phyloP scores from a whole-genome alignment of 768 basidiomycete genomes.

The Baorangia bicolor region DNA sequence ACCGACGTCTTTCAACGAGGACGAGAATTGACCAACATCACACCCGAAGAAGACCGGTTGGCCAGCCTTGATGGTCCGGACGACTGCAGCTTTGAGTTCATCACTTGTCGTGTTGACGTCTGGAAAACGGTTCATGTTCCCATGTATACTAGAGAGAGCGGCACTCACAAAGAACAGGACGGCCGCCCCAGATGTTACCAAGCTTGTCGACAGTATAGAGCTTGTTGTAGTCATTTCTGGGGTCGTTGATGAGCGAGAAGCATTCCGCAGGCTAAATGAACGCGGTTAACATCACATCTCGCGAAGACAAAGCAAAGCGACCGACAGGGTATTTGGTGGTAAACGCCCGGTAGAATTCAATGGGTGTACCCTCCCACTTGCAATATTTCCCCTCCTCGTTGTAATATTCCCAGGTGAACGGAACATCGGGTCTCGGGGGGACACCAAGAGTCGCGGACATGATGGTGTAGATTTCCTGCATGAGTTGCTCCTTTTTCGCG shows the following conservation, averaged over 20 bases:
- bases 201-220: slow-evolving; percentile 91
- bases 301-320: slow-evolving; percentile 6
- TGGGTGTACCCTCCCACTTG: slow-evolving; percentile 77
- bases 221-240: slow-evolving; percentile 77
- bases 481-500: slow-evolving; percentile 79
- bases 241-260: slow-evolving; percentile 95
- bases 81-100: slow-evolving; percentile 77
- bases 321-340: slow-evolving; percentile 54
- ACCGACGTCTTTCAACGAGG: slow-evolving; percentile 52
- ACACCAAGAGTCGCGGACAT: slow-evolving; percentile 86
- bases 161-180: slow-evolving; percentile 75
- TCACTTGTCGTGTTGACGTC: slow-evolving; percentile 89
- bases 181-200: slow-evolving; percentile 88
- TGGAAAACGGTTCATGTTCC: slow-evolving; percentile 26
- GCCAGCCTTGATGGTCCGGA: slow-evolving; percentile 84
- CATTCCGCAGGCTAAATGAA: slow-evolving; percentile 57
- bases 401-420: slow-evolving; percentile 88
- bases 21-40: slow-evolving; percentile 88
- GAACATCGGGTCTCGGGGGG: slow-evolving; percentile 69
- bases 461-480: slow-evolving; percentile 81
- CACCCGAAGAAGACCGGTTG: slow-evolving; percentile 95
- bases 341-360: slow-evolving; percentile 74
- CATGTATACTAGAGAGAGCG: not conserved
- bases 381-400: slow-evolving; percentile 73
- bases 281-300: not conserved